Evolutionary conservation across 192 early-diverging fungal species (phyloP), one percentile per base, ranked within the genome.

Genomic region (Coemansia sp.): DNA sequence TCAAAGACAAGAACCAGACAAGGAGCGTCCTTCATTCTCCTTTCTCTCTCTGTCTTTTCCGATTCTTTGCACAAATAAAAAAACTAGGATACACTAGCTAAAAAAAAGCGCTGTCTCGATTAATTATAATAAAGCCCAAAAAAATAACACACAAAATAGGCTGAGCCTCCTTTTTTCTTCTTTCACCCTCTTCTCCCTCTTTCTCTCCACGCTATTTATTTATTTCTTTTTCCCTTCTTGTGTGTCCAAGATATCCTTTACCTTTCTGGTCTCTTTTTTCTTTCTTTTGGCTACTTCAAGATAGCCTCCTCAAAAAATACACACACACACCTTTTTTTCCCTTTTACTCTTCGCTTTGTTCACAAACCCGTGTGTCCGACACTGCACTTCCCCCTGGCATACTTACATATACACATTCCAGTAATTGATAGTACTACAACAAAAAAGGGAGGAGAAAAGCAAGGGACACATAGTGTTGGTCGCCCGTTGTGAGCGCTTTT

Each of bases 131-230:
- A 28, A 28, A 28, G 22, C 22, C 22, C 22, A 28, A 28, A 28
- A 28, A 48, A 48, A 48, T 48, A 14, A 48, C 45, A 48, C 45
- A 48, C 11, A 8, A 8, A 14, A 17, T 48, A 48, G 15, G 15
- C 52, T 54, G 52, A 17, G n/a, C 52, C 52, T 8, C 52, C 17
- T 54, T 54, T 54, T 54, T 54, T 17, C 17, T 54, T 54, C 52
- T n/a, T 22, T 54, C 17, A 20, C 52, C 17, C 52, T 54, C 52
- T 22, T 54, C 17, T 17, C 52, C 22, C 22, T 22, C 52, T 54
- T 54, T 54, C 22, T 54, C 52, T 54, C 52, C 52, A 17, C 22
- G 22, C n/a, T 54, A 15, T 17, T 22, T 54, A 20, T 54, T 54
- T 20, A 15, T n/a, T 20, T n/a, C 52, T 17, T 54, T 54, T 15